phyloP scores from a whole-genome alignment of 108 stramenopile genomes.

The Discostella stelligeroides region DNA sequence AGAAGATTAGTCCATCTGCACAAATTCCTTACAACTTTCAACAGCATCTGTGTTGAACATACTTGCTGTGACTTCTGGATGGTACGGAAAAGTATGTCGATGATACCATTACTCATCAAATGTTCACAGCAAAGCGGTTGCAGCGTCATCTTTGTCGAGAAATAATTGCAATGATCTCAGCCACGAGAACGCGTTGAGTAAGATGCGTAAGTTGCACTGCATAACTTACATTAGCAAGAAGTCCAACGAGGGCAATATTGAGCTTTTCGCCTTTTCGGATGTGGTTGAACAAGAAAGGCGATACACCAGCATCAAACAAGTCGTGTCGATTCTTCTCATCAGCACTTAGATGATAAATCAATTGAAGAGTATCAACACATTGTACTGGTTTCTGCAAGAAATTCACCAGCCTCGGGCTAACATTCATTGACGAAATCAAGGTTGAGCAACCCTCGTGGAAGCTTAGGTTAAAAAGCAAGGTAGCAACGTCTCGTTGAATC shows the following conservation, averaged over 20 bases:
- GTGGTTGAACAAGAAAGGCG: conserved; percentile 16
- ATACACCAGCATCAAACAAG: conserved; percentile 21
- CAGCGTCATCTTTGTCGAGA: conserved; percentile 20
- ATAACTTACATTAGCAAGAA: conserved; percentile 33
- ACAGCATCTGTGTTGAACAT: conserved; percentile 16
- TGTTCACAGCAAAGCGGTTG: conserved; percentile 33
- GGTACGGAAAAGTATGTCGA: conserved; percentile 4
- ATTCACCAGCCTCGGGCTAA: conserved; percentile 12
- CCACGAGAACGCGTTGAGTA: neutral
- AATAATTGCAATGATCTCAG: neutral
- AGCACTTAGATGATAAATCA: conserved; percentile 33
- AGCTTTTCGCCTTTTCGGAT: conserved; percentile 2
- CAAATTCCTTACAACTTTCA: conserved; percentile 35
- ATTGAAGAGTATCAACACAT: neutral
- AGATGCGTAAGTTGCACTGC: neutral
- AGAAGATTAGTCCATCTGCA: conserved; percentile 24
- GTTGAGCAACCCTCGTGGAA: conserved; percentile 24
- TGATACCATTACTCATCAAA: neutral
- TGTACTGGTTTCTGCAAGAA: conserved; percentile 16
- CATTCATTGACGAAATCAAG: conserved; percentile 21
- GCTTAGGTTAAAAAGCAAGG: conserved; percentile 36
- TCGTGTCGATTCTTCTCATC: conserved; percentile 23
- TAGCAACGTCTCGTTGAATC: conserved; percentile 3
- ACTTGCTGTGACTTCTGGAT: conserved; percentile 15
- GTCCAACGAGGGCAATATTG: conserved; percentile 23